Conservation (phyloP, 108 stramenopile genomes). For the Stephanodiscus minutulus region DNA sequence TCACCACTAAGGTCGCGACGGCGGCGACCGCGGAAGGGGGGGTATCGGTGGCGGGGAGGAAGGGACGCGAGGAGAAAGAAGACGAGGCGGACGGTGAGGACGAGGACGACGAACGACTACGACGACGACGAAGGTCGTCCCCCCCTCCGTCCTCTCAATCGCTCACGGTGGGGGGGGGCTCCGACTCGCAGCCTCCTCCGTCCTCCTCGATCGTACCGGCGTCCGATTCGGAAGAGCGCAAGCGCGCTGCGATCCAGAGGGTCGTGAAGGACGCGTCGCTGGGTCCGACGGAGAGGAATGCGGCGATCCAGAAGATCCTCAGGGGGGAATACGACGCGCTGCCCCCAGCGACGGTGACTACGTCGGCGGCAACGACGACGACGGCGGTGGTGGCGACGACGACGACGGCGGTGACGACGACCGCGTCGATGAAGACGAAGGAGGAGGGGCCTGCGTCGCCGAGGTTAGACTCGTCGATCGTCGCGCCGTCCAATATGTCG, state of each 20-base stretch:
- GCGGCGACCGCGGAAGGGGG: constrained; percentile 14
- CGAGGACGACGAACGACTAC: not conserved
- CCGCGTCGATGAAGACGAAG: too few species aligned
- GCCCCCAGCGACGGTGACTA: too few species aligned
- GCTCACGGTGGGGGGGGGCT: not conserved
- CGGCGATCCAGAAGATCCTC: constrained; percentile 37
- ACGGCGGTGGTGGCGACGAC: too few species aligned
- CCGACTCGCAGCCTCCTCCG: not conserved
- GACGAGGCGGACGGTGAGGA: not conserved
- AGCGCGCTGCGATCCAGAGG: constrained; percentile 6
- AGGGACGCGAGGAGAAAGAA: not conserved
- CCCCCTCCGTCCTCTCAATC: not conserved
- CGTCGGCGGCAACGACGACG: too few species aligned
- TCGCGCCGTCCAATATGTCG: not conserved
- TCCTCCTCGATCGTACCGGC: not conserved
- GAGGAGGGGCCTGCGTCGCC: too few species aligned
- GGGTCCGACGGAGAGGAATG: constrained; percentile 25
- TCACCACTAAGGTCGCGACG: not conserved
- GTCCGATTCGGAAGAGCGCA: not conserved
- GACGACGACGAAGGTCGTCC: not conserved
- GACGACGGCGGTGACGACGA: too few species aligned
- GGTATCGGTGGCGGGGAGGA: constrained; percentile 14
- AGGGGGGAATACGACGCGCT: constrained; percentile 14
- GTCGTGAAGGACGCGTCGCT: constrained; percentile 36
- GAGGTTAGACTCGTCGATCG: not conserved